Evolutionary conservation across 2,329 filamentous ascomycete species (phyloP), one percentile per base, ranked within the genome.

Genomic region (Waltergamsia citrina): DNA sequence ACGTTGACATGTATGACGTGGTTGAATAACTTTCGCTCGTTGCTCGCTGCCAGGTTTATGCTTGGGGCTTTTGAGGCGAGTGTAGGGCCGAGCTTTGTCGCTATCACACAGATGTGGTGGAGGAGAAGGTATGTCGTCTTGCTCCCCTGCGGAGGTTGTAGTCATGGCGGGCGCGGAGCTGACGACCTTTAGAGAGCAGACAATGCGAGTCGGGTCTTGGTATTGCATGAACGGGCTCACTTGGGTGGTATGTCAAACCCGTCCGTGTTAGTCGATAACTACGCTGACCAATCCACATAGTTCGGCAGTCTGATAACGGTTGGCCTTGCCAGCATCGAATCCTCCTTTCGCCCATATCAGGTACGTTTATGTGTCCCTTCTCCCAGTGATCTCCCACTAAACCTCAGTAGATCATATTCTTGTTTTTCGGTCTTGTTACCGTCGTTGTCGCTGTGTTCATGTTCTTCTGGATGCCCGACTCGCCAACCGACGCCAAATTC

Each of bases 61-160:
- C 56, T 78, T 2, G 74, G 74, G 7, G 55, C 70, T 1, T 76
- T 77, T 45, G 74, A 78, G 43, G 63, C 54, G 4, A 54, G 53
- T 27, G 46, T 59, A 25, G 54, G 53, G 3, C 71, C 72, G 0
- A 65, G 64, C 15, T 76, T 74, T 41, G 58, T 74, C 12, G 68
- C 69, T 14, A 69, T 75, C 22, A 74, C 71, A 1, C 64, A 69
- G 35, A 75, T 76, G 69, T 79, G 74, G 74, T 79, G 70, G 59
- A 62, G 69, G 27, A 62, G 72, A 33, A 59, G 63, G 37, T 54
- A 41, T 18, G 37, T 19, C 11, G 14, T 10, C 12, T 29, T 18
- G 15, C 17, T 11, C 12, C 25, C 6, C 6, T 14, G 16, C 25
- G 12, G n/a, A n/a, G n/a, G n/a, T n/a, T n/a, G n/a, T n/a, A n/a